Conservation (phyloP, 257 asterid genomes). For the Verbascum thapsus region DNA sequence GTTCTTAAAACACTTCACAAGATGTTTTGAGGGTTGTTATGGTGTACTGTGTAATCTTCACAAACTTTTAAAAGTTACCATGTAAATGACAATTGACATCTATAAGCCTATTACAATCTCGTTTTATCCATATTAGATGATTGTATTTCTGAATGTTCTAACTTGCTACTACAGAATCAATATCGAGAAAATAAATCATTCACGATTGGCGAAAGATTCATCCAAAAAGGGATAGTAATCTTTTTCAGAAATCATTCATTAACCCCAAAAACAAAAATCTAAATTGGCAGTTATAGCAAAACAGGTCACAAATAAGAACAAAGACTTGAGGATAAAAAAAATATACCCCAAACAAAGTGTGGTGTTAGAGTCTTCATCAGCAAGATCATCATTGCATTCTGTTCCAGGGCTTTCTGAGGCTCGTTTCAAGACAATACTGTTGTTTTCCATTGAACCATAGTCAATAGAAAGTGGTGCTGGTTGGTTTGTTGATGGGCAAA, state of each 20-base stretch:
- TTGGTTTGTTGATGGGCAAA: constrained; percentile 34
- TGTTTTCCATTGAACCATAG: constrained; percentile 27
- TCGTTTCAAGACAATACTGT: constrained; percentile 30
- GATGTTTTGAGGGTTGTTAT: too few relatives aligned
- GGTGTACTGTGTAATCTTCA: too few relatives aligned
- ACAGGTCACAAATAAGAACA: neutral
- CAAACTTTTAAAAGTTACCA: too few relatives aligned
- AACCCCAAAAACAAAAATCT: neutral
- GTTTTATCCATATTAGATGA: too few relatives aligned
- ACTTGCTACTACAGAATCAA: too few relatives aligned
- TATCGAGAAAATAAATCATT: too few relatives aligned
- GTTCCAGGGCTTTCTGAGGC: constrained; percentile 47
- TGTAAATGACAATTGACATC: too few relatives aligned
- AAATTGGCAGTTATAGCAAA: neutral
- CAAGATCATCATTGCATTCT: constrained; percentile 39
- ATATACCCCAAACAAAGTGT: constrained; percentile 59
- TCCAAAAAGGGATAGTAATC: too few relatives aligned
- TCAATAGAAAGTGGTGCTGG: constrained; percentile 39
- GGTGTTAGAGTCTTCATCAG: constrained; percentile 60
- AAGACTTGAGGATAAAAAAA: neutral
- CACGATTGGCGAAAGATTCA: too few relatives aligned
- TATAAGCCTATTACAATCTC: too few relatives aligned
- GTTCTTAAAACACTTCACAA: too few relatives aligned
- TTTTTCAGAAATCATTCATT: neutral
- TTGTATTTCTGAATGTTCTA: too few relatives aligned